A percentile compares a stretch with the other conserved stretches of the same genome.
Evolutionary conservation across 2,329 filamentous ascomycete genomes (phyloP).

Genomic region (Penicillium sp.): DNA sequence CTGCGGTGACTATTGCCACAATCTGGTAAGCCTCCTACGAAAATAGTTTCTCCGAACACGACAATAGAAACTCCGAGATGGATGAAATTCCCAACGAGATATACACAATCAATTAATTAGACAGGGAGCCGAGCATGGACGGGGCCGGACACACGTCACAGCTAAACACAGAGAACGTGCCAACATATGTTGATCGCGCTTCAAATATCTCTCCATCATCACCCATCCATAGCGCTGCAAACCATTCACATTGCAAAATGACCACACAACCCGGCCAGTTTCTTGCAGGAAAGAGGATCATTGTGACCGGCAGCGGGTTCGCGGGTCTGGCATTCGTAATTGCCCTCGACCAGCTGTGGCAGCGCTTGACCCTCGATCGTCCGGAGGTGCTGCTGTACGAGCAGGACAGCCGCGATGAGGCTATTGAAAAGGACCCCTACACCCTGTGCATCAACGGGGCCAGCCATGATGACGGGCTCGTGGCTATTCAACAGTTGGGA

Average conservation of each 20-base stretch:
- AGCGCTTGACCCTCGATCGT: constrained; percentile 17
- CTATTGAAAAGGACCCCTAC: constrained; percentile 2
- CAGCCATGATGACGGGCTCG: neutral
- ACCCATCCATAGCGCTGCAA: neutral
- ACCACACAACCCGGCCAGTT: neutral
- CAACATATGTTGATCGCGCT: neutral
- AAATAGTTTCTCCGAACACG: too few relatives aligned
- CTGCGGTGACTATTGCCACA: too few relatives aligned
- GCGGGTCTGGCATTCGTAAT: constrained; percentile 47
- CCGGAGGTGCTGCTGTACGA: constrained; percentile 33
- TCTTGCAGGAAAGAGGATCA: constrained; percentile 42
- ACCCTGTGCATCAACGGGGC: constrained; percentile 3
- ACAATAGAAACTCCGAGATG: too few relatives aligned
- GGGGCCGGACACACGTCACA: too few relatives aligned
- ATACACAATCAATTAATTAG: too few relatives aligned
- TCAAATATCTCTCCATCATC: neutral
- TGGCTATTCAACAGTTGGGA: constrained; percentile 2
- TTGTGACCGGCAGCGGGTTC: constrained; percentile 48
- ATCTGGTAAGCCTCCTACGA: too few relatives aligned
- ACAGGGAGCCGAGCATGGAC: too few relatives aligned
- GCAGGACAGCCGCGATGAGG: neutral
- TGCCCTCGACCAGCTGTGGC: constrained; percentile 45
- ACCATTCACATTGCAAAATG: constrained; percentile 1
- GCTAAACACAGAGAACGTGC: neutral
- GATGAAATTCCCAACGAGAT: too few relatives aligned